Conservation (phyloP, 2,329 filamentous ascomycete genomes). For the Madurella mycetomatis region DNA sequence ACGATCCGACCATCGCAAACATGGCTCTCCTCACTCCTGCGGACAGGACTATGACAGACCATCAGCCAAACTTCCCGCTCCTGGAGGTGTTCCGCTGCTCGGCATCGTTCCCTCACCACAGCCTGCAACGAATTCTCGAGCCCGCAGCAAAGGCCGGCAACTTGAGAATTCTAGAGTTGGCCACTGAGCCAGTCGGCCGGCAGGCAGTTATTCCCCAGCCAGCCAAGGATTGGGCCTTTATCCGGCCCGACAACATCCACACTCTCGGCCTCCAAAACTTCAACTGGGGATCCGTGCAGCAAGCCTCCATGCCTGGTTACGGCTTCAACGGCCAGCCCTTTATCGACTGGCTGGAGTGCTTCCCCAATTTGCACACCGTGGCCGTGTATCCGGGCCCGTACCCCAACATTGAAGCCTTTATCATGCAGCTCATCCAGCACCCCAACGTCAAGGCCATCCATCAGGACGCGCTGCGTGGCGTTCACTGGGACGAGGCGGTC, state of each 20-base stretch:
- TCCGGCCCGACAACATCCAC: slow-evolving; percentile 13
- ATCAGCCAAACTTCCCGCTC: slow-evolving; percentile 2
- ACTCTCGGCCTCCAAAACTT: slow-evolving; percentile 23
- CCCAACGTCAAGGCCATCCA: background rate
- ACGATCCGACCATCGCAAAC: background rate
- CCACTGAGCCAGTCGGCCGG: background rate
- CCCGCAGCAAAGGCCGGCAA: slow-evolving; percentile 8
- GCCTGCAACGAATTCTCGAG: slow-evolving; percentile 10
- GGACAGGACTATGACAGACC: background rate
- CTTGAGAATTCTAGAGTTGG: slow-evolving; percentile 22
- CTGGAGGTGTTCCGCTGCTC: slow-evolving; percentile 22
- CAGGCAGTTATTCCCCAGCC: background rate
- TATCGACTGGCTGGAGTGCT: slow-evolving; percentile 21
- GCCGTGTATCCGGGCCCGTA: slow-evolving; percentile 16
- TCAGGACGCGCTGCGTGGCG: too few species aligned
- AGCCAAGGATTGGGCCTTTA: slow-evolving; percentile 12
- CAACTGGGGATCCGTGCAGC: slow-evolving; percentile 10
- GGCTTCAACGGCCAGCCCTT: slow-evolving; percentile 23
- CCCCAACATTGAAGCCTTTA: background rate
- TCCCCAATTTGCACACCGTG: slow-evolving; percentile 22
- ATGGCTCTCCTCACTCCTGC: slow-evolving; percentile 10
- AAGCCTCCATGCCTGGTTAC: background rate
- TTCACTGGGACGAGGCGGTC: too few species aligned
- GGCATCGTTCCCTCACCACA: background rate
- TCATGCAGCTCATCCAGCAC: slow-evolving; percentile 15